phyloP scores from a whole-genome alignment of 805 yeast species.

The Wickerhamiella azyma region DNA sequence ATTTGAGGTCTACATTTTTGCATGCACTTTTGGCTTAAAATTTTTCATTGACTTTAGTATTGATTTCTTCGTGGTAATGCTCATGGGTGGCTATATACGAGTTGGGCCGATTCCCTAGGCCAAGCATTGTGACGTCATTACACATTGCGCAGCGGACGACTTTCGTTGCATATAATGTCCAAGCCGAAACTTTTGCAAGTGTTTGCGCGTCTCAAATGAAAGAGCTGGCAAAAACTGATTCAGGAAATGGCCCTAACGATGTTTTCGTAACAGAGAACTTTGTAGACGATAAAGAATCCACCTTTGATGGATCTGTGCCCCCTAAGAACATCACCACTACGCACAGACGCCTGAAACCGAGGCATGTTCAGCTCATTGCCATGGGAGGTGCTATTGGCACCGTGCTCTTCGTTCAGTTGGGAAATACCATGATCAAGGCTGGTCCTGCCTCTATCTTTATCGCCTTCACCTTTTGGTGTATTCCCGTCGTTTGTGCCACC shows the following conservation, averaged over 20 bases:
- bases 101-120: background rate
- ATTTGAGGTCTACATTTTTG: too few species aligned
- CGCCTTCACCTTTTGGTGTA: slow-evolving; percentile 53
- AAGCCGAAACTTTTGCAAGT: background rate
- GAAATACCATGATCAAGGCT: slow-evolving; percentile 41
- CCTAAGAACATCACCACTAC: background rate
- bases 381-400: slow-evolving; percentile 22
- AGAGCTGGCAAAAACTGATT: background rate
- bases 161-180: background rate
- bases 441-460: slow-evolving; percentile 61
- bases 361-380: slow-evolving; percentile 31
- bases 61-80: background rate
- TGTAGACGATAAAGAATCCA: background rate
- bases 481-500: slow-evolving; percentile 54
- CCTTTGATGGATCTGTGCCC: slow-evolving; percentile 10
- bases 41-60: background rate
- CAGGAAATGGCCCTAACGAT: background rate
- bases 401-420: slow-evolving; percentile 19
- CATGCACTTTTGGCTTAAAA: background rate
- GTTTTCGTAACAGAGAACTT: slow-evolving; percentile 1
- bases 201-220: background rate
- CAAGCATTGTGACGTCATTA: background rate
- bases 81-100: background rate
- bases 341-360: slow-evolving; percentile 22
- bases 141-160: background rate